A percentile compares a stretch with the other conserved stretches of the same genome.
These are phyloP conservation scores for Alopecurus myosuroides DNA, from an alignment of 176 grass and related monocot species.

Conservation along the genomic window DNA sequence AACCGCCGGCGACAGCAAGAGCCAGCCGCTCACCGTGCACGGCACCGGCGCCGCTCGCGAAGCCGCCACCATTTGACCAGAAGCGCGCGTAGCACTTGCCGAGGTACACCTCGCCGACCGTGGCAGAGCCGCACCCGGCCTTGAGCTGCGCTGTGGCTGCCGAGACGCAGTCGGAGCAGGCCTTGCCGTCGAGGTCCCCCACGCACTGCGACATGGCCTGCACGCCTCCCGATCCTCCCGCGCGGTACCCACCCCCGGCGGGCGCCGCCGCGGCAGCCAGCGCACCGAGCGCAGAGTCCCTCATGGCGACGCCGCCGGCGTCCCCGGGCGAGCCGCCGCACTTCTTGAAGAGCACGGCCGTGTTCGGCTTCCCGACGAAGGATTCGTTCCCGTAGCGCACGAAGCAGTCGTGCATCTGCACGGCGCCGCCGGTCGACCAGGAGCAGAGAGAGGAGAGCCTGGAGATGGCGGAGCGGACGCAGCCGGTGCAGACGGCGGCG, in stretches of 20 bases:
- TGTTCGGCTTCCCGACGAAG: conserved; percentile 79
- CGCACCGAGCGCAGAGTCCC: conserved; percentile 66
- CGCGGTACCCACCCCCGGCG: conserved; percentile 50
- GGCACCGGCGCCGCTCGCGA: background rate
- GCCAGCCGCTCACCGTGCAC: background rate
- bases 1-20: background rate
- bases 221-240: conserved; percentile 52
- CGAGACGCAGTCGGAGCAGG: conserved; percentile 66
- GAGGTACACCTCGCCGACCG: conserved; percentile 67
- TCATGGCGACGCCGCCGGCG: conserved; percentile 42
- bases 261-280: conserved; percentile 37
- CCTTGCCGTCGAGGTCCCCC: conserved; percentile 59
- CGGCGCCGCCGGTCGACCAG: conserved; percentile 54
- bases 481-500: conserved; percentile 41
- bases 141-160: conserved; percentile 64
- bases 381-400: conserved; percentile 81
- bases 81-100: conserved; percentile 87
- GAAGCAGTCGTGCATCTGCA: conserved; percentile 81
- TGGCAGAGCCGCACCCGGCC: conserved; percentile 53
- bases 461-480: conserved; percentile 61
- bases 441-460: conserved; percentile 62
- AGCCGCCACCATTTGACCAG: conserved; percentile 44
- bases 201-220: conserved; percentile 97
- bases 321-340: conserved; percentile 55
- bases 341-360: conserved; percentile 67